phyloP scores from a whole-genome alignment of 176 grass and related monocot species.

The Juncus effusus region DNA sequence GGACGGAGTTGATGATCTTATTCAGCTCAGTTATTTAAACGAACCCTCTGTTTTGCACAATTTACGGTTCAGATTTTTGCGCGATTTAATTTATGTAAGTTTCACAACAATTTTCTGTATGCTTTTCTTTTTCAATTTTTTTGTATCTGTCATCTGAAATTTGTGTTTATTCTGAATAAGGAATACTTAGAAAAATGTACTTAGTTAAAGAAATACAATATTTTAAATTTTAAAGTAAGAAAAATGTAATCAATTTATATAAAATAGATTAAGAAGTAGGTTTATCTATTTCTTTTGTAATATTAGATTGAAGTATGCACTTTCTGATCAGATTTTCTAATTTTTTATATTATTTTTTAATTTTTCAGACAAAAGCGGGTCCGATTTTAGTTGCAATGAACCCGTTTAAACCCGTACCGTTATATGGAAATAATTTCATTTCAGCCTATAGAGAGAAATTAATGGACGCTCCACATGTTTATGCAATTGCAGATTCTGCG shows the following conservation, averaged over 20 bases:
- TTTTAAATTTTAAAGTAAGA: too few relatives aligned
- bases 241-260: too few relatives aligned
- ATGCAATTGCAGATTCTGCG: conserved; percentile 88
- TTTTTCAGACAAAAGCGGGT: conserved; percentile 89
- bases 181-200: too few relatives aligned
- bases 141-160: too few relatives aligned
- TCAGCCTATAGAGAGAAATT: conserved; percentile 62
- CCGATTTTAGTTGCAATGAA: conserved; percentile 91
- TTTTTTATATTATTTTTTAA: conserved; percentile 22
- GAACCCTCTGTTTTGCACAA: conserved; percentile 84
- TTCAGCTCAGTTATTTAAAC: conserved; percentile 93
- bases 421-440: conserved; percentile 77
- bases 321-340: conserved; percentile 2
- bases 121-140: neutral
- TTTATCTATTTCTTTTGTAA: neutral
- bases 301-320: neutral
- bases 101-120: neutral
- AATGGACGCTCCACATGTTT: conserved; percentile 74
- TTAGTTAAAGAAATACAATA: too few relatives aligned
- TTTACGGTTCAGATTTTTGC: conserved; percentile 68
- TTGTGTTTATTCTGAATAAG: too few relatives aligned
- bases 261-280: neutral
- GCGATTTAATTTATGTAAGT: conserved; percentile 79
- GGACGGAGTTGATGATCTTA: conserved; percentile 92
- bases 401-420: conserved; percentile 83